Evolutionary conservation across 257 asterid species (phyloP), one percentile per base, ranked within the genome.

Genomic region (Linaria vulgaris): DNA sequence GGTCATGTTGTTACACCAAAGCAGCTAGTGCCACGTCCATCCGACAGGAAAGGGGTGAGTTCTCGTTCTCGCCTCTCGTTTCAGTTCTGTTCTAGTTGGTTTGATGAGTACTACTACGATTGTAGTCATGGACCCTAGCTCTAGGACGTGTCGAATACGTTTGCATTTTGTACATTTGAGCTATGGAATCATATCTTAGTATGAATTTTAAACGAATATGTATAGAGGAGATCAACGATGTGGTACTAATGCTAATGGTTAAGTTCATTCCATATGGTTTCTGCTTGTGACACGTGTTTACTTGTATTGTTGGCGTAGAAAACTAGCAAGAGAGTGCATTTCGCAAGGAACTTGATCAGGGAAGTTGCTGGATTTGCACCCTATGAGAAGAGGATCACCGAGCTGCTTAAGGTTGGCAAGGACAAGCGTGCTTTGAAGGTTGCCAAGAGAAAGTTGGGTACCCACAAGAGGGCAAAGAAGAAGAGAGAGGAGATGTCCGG

Each of bases 401-500:
- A 86, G 78, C 95, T 86, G 64, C 88, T 86, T 27, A 86, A 83
- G 63, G 95, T 86, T 30, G 87, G 90, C 3, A 86, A 86, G 67
- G 95, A 86, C 74, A 86, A 86, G 77, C 83, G 95, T 31, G 95
- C 91, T 2, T 58, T 86, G 76, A 86, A 86, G 83, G 91, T 86
- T 0, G 95, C 95, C 58, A 86, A 86, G 80, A 50, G 95, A 62
- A 86, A 86, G 69, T 76, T 86, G 81, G 95, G 95, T 41, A 86
- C 95, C 50, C 95, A 86, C 84, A 86, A 86, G 83, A 83, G 95
- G 39, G 95, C 91, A 16, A 86, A 86, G 82, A 78, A 61, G 82
- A 86, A 86, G 88, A 83, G 95, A 77, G 95, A 86, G 82, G 91
- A 86, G 84, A 86, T 86, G 95, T 49, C 95, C 15, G 69, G 78